Percentiles rank a stretch among this genome's conserved stretches.
Conservation (phyloP, 2,329 filamentous ascomycete genomes). For the Botrytis porri region DNA sequence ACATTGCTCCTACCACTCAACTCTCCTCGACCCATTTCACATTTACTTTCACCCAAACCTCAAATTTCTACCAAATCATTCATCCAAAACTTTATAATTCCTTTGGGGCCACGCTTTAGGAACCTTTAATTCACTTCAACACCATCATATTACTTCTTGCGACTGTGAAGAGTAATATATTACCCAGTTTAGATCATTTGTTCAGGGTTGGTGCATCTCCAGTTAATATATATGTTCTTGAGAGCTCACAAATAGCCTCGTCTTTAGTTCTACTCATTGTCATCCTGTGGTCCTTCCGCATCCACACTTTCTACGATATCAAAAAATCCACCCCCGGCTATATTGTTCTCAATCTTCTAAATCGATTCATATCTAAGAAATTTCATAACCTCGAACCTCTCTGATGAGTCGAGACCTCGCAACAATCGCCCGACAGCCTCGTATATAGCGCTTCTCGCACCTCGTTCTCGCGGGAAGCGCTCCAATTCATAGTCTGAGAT, state of each 20-base stretch:
- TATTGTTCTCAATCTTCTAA: neutral
- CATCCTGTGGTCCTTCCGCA: constrained; percentile 8
- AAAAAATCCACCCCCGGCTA: neutral
- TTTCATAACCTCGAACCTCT: constrained; percentile 9
- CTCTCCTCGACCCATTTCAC: neutral
- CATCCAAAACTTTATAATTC: constrained; percentile 10
- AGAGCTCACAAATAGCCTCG: constrained; percentile 15
- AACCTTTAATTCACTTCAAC: neutral
- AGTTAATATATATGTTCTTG: neutral
- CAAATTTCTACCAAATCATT: neutral
- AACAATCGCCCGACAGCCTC: constrained; percentile 35
- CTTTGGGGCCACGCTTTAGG: neutral
- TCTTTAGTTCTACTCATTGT: constrained; percentile 14
- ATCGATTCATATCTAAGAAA: neutral
- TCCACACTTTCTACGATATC: neutral
- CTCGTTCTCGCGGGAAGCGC: constrained; percentile 36
- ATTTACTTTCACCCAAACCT: neutral
- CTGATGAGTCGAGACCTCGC: constrained; percentile 36
- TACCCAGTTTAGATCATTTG: neutral
- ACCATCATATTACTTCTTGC: neutral
- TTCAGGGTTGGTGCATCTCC: neutral
- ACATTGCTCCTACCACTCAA: neutral
- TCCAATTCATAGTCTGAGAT: constrained; percentile 24
- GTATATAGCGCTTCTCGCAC: constrained; percentile 38
- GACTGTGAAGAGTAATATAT: neutral